Base-by-base conservation (phyloP, 1,139 yeast genomes). In the Lodderomyces metapsilosis region DNA sequence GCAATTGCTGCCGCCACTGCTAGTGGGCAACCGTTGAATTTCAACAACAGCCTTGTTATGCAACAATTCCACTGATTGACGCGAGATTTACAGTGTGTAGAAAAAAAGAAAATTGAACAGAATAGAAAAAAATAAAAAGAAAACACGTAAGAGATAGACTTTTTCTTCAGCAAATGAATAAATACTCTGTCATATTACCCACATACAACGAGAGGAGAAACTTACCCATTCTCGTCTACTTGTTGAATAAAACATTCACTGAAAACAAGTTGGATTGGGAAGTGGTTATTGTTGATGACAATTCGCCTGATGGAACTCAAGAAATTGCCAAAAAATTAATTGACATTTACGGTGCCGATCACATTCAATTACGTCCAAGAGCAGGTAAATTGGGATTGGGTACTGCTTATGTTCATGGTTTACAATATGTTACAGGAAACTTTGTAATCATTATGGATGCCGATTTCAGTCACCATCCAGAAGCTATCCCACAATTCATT, bases 381-480 rank as follows among this genome's bases (percentile, higher is more conserved):
- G 82, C 87, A 3, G 92, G 92, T 38, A 85, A 85, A 63, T 74
- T 85, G 45, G 94, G 94, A 5, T 74, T 85, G 49, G 92, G 89
- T 34, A 85, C 94, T 32, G 94, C 94, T 12, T 85, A 85, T 53
- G 85, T 84, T 38, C 91, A 85, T 55, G 94, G 91, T 1, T 75
- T 85, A 52, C 77, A 85, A 57, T 82, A 57, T 52, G 89, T 80
- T 34, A 79, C 83, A 24, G 94, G 94, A 40, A 77, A 85, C 63
- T 85, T 74, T 60, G 89, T 85, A 39, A 79, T 85, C 49, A 85
- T 85, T 51, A 85, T 85, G 94, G 94, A 85, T 59, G 94, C 94
- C 12, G 94, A 85, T 61, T 85, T 85, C 65, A 82, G 89, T 11
- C 94, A 85, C 60, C 84, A 82, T 58, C 94, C 94, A 15, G 84